Evolutionary conservation across 164 flowering plant species (phyloP).

Genomic region (Chimonanthus salicifolius): DNA sequence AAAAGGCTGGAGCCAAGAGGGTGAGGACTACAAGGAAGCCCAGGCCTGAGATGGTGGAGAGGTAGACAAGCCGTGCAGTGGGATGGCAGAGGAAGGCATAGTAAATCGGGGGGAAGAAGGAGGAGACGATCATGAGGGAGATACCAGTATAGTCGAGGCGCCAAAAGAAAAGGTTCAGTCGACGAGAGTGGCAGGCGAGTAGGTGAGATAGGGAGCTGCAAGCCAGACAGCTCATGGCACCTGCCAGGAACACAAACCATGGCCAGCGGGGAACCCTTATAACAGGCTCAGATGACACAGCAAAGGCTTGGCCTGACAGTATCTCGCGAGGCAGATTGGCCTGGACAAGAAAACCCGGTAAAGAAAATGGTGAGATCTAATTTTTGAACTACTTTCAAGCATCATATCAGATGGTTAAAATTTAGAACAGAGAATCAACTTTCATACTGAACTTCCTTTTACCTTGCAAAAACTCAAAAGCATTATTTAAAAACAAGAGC

Average conservation of each 20-base stretch:
- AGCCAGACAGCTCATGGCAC: conserved; percentile 77
- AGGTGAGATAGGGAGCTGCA: conserved; percentile 89
- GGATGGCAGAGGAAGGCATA: conserved; percentile 72
- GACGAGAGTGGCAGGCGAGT: conserved; percentile 83
- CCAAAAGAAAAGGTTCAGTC: conserved; percentile 81
- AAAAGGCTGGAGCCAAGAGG: conserved; percentile 67
- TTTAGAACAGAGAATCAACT: no score
- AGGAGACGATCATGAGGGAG: conserved; percentile 82
- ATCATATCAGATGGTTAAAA: no score
- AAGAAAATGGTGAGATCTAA: not conserved
- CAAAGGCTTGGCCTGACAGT: not conserved
- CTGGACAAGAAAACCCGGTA: not conserved
- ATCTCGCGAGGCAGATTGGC: not conserved
- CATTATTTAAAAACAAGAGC: not conserved
- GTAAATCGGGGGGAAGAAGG: conserved; percentile 87
- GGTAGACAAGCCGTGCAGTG: conserved; percentile 38
- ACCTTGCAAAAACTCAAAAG: no score
- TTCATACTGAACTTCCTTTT: not conserved
- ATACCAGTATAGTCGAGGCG: conserved; percentile 93
- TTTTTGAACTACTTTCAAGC: not conserved
- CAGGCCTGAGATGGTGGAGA: conserved; percentile 53
- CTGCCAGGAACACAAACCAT: conserved; percentile 73
- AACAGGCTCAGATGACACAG: not conserved
- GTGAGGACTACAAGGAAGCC: conserved; percentile 58
- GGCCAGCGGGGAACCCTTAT: conserved; percentile 67